phyloP scores from a whole-genome alignment of 192 early-diverging fungal species.

The Coemansia sp. region DNA sequence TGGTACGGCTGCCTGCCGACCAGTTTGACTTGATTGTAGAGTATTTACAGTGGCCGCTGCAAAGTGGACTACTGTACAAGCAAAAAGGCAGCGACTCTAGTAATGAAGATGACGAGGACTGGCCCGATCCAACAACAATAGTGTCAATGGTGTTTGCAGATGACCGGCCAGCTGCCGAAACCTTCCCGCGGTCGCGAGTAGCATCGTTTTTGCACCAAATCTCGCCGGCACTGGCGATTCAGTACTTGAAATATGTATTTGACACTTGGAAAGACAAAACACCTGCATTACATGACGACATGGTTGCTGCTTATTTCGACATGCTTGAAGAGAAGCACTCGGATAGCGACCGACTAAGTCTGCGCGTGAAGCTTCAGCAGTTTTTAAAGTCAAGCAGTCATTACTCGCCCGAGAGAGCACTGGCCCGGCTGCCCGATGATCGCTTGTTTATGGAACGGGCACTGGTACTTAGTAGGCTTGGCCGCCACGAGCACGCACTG shows the following conservation, averaged over 20 bases:
- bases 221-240: constrained; percentile 63
- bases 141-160: constrained; percentile 53
- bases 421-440: constrained; percentile 72
- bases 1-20: constrained; percentile 74
- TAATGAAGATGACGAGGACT: constrained; percentile 29
- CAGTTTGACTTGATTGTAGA: constrained; percentile 81
- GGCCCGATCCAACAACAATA: constrained; percentile 20
- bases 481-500: constrained; percentile 83
- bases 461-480: constrained; percentile 74
- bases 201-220: constrained; percentile 67
- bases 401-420: constrained; percentile 75
- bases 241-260: constrained; percentile 83
- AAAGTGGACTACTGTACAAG: constrained; percentile 52
- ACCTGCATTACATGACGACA: constrained; percentile 73
- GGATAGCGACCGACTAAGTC: background rate
- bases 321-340: constrained; percentile 47
- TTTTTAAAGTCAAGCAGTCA: constrained; percentile 68
- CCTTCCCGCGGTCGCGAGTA: constrained; percentile 61
- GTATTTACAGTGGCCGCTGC: constrained; percentile 76
- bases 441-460: constrained; percentile 82
- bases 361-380: constrained; percentile 51
- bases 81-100: constrained; percentile 17
- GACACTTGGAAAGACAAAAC: constrained; percentile 63
- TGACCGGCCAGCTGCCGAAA: constrained; percentile 56
- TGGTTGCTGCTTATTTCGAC: constrained; percentile 79